Conservation (phyloP, 2,329 filamentous ascomycete genomes). For the Huntiella decipiens region DNA sequence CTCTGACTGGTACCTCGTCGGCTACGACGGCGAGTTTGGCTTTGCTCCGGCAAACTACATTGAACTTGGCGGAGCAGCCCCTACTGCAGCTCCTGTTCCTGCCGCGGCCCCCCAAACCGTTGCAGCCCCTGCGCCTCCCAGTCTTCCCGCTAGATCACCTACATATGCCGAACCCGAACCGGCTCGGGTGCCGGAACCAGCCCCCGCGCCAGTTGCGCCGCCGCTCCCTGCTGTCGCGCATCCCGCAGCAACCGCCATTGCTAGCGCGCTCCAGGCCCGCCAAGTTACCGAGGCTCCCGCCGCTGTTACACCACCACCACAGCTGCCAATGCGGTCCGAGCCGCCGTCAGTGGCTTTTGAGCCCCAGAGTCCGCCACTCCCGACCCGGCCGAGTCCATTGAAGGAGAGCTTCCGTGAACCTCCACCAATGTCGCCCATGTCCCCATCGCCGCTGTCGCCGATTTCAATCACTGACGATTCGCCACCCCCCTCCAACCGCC, state of each 20-base stretch:
- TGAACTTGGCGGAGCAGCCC: slow-evolving; percentile 34
- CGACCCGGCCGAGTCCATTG: slow-evolving; percentile 13
- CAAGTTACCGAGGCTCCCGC: slow-evolving; percentile 13
- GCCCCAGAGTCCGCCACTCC: slow-evolving; percentile 21
- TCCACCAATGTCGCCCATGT: slow-evolving; percentile 7
- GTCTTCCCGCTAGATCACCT: slow-evolving; percentile 25
- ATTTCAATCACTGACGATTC: slow-evolving; percentile 26
- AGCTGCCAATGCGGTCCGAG: slow-evolving; percentile 14
- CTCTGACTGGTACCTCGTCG: slow-evolving; percentile 91
- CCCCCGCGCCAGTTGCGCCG: slow-evolving; percentile 4
- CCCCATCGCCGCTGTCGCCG: slow-evolving; percentile 7
- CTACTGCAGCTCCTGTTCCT: slow-evolving; percentile 24
- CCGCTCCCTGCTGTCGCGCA: slow-evolving; percentile 15
- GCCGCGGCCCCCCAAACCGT: slow-evolving; percentile 19
- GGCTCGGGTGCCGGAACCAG: slow-evolving; percentile 14
- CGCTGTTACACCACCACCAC: slow-evolving; percentile 15
- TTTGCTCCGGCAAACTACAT: slow-evolving; percentile 97
- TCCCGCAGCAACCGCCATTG: slow-evolving; percentile 34
- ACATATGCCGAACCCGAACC: slow-evolving; percentile 20
- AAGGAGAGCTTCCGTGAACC: slow-evolving; percentile 10
- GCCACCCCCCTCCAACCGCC: slow-evolving; percentile 28
- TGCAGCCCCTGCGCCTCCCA: slow-evolving; percentile 19
- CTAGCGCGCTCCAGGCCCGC: slow-evolving; percentile 34
- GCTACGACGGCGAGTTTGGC: slow-evolving; percentile 66
- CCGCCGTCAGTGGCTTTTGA: slow-evolving; percentile 17